phyloP scores from a whole-genome alignment of 768 basidiomycete species.

The Boletus sp. region DNA sequence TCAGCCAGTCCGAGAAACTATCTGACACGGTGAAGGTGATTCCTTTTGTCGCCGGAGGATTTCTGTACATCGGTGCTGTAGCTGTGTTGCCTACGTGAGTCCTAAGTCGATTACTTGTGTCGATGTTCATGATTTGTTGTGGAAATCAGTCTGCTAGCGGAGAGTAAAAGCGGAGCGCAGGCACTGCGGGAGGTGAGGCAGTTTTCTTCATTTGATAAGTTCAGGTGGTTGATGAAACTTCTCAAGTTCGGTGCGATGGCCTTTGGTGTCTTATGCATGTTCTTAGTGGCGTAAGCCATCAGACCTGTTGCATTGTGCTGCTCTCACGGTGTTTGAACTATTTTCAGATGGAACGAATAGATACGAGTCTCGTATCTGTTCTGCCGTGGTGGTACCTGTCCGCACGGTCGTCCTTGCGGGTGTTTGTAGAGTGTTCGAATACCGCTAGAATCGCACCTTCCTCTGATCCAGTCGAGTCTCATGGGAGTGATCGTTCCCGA shows the following conservation, averaged over 20 bases:
- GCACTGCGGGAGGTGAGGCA: constrained; percentile 77
- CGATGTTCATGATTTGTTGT: constrained; percentile 11
- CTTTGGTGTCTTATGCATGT: constrained; percentile 89
- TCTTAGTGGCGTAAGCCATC: constrained; percentile 78
- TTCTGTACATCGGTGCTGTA: constrained; percentile 91
- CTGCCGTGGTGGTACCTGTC: constrained; percentile 2
- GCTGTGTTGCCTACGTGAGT: constrained; percentile 86
- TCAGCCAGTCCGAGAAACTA: constrained; percentile 11
- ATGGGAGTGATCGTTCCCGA: constrained; percentile 6
- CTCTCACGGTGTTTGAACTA: constrained; percentile 19
- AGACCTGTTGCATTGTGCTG: constrained; percentile 7
- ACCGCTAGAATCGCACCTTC: not conserved
- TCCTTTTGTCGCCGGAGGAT: constrained; percentile 87
- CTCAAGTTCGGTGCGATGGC: constrained; percentile 86
- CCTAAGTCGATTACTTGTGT: constrained; percentile 16
- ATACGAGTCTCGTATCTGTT: constrained; percentile 17
- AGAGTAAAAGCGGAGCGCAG: constrained; percentile 84
- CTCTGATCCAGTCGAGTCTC: not conserved
- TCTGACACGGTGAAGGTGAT: constrained; percentile 56
- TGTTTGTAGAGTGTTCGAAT: constrained; percentile 10
- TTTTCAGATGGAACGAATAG: constrained; percentile 75
- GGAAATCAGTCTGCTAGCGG: constrained; percentile 64
- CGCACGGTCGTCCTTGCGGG: not conserved
- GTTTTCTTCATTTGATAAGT: constrained; percentile 10
- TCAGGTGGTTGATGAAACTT: constrained; percentile 20